phyloP scores from a whole-genome alignment of 1,284 basidiomycete genomes.

The Psilocybe mexicana region DNA sequence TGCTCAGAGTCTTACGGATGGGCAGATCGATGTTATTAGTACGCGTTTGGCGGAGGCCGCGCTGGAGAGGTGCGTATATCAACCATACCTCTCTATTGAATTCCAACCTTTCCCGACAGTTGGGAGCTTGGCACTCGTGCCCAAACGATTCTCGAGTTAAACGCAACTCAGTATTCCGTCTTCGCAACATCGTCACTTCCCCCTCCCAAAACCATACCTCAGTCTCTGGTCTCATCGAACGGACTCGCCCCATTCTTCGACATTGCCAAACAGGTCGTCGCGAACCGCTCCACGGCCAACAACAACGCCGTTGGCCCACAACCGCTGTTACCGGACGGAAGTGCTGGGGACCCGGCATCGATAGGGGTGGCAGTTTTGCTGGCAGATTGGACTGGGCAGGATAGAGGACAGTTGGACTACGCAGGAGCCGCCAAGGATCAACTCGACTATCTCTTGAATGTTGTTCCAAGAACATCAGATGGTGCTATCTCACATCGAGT shows the following conservation, averaged over 20 bases:
- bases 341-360: slow-evolving; percentile 81
- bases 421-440: slow-evolving; percentile 68
- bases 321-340: slow-evolving; percentile 53
- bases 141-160: slow-evolving; percentile 70
- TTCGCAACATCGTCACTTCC: slow-evolving; percentile 45
- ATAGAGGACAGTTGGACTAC: slow-evolving; percentile 50
- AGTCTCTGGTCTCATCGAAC: slow-evolving; percentile 29
- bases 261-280: slow-evolving; percentile 59
- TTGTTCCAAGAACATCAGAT: slow-evolving; percentile 66
- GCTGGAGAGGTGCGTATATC: slow-evolving; percentile 43
- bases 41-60: slow-evolving; percentile 48
- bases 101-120: slow-evolving; percentile 34
- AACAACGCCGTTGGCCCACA: slow-evolving; percentile 45
- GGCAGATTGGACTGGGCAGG: slow-evolving; percentile 68
- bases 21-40: slow-evolving; percentile 30
- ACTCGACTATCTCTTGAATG: slow-evolving; percentile 67
- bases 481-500: slow-evolving; percentile 84
- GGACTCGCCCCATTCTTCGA: slow-evolving; percentile 52
- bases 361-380: slow-evolving; percentile 80
- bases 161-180: slow-evolving; percentile 65
- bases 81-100: neutral
- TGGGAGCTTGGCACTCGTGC: slow-evolving; percentile 85
- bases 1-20: slow-evolving; percentile 30
- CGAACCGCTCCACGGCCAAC: slow-evolving; percentile 42
- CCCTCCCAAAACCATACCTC: slow-evolving; percentile 31